Evolutionary conservation across 139 green algal species (phyloP).

Genomic region (Chlamydomonas applanata): DNA sequence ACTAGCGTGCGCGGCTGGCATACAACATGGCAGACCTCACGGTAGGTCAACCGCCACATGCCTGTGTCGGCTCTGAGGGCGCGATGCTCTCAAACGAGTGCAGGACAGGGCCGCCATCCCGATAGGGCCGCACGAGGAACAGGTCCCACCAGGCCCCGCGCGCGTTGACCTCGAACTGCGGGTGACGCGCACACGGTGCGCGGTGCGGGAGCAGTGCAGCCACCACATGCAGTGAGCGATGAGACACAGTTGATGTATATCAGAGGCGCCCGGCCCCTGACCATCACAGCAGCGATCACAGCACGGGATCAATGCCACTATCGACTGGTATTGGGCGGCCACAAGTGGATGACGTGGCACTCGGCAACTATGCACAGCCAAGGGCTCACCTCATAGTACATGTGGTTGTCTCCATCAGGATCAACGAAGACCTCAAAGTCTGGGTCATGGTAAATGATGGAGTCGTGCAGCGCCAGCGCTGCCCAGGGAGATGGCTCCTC

Average conservation of each 20-base stretch:
- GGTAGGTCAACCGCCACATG: not conserved
- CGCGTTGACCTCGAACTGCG: slow-evolving; percentile 19
- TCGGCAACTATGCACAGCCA: too few relatives aligned
- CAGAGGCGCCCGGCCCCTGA: too few relatives aligned
- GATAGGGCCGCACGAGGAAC: slow-evolving; percentile 17
- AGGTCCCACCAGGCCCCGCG: slow-evolving; percentile 22
- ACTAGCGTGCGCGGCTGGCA: too few relatives aligned
- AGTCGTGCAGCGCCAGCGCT: slow-evolving; percentile 8
- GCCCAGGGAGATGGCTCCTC: slow-evolving; percentile 14
- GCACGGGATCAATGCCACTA: too few relatives aligned
- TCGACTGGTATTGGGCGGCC: too few relatives aligned
- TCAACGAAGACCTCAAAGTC: slow-evolving; percentile 47
- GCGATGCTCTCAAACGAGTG: not conserved
- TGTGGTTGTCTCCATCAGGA: slow-evolving; percentile 38
- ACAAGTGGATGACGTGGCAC: too few relatives aligned
- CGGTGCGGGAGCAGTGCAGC: too few relatives aligned
- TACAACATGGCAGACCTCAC: slow-evolving; percentile 3
- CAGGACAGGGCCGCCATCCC: slow-evolving; percentile 11
- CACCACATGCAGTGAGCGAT: too few relatives aligned
- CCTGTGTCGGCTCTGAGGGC: not conserved
- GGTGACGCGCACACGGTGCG: not conserved
- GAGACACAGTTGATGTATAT: too few relatives aligned
- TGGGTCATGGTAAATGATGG: slow-evolving; percentile 23
- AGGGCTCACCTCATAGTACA: slow-evolving; percentile 37
- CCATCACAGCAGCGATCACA: too few relatives aligned